Percentiles rank a stretch among this genome's conserved stretches.
These are phyloP conservation scores for Leishmania mexicana DNA, from an alignment of 208 protist species.

Conservation along the genomic window DNA sequence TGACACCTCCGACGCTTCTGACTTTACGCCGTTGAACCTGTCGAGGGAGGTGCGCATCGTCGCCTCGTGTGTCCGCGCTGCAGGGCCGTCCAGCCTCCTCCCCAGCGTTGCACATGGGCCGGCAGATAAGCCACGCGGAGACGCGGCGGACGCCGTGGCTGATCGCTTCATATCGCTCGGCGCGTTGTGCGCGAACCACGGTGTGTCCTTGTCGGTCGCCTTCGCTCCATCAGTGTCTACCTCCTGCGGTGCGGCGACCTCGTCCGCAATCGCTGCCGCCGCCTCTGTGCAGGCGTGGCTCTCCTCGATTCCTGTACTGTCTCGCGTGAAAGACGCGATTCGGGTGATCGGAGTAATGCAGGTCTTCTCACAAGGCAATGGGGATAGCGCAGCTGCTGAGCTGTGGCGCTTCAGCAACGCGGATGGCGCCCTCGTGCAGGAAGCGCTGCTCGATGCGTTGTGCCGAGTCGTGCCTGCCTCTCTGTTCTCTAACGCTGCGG, in stretches of 20 bases:
- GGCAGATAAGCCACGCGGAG: not conserved
- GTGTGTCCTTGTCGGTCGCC: conserved; percentile 52
- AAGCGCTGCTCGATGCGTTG: conserved; percentile 33
- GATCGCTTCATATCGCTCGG: conserved; percentile 70
- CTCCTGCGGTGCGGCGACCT: not conserved
- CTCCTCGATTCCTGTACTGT: conserved; percentile 7
- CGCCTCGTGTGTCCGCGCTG: conserved; percentile 26
- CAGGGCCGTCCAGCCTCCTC: not conserved
- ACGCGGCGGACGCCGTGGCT: not conserved
- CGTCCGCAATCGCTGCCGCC: not conserved
- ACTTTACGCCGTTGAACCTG: conserved; percentile 71
- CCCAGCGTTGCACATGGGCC: too few relatives aligned
- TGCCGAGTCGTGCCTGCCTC: conserved; percentile 36
- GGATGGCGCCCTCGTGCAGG: conserved; percentile 13
- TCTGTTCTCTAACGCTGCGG: conserved; percentile 44
- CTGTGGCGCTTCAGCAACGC: conserved; percentile 9
- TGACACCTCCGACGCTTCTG: conserved; percentile 41
- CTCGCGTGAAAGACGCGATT: conserved; percentile 36
- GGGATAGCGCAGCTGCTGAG: not conserved
- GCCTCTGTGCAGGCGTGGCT: conserved; percentile 14
- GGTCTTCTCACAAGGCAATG: not conserved
- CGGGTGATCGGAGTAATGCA: conserved; percentile 58
- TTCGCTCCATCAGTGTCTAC: conserved; percentile 18
- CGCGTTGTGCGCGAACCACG: conserved; percentile 66
- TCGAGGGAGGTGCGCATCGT: conserved; percentile 64